Evolutionary conservation across 192 early-diverging fungal genomes (phyloP).

Genomic region (Linnemannia schmuckeri): DNA sequence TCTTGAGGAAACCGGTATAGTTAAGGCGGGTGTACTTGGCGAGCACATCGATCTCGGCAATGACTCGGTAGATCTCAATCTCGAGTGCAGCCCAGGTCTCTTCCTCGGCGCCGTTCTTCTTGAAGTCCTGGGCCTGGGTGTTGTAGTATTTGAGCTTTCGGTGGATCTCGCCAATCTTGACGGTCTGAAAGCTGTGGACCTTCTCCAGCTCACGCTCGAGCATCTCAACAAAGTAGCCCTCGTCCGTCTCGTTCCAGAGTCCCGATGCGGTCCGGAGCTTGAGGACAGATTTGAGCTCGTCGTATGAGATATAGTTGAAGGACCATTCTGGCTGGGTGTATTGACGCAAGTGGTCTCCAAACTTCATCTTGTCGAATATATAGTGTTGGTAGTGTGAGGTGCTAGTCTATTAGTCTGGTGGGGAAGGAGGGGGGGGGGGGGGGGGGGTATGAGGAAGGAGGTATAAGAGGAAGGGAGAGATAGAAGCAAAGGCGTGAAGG

Average conservation of each 20-base stretch:
- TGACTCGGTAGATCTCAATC: conserved; percentile 78
- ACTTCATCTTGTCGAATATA: conserved; percentile 28
- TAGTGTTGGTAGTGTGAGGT: not conserved
- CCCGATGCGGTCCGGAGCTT: conserved; percentile 18
- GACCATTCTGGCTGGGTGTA: conserved; percentile 48
- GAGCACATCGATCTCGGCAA: conserved; percentile 82
- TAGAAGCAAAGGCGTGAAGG: too few relatives aligned
- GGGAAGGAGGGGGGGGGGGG: not conserved
- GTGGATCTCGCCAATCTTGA: conserved; percentile 41
- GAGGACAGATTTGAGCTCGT: conserved; percentile 42
- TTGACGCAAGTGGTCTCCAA: conserved; percentile 30
- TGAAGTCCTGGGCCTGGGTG: conserved; percentile 76
- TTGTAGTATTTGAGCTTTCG: conserved; percentile 40
- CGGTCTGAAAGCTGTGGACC: conserved; percentile 58
- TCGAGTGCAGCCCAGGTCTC: conserved; percentile 80
- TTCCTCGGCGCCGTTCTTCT: conserved; percentile 80
- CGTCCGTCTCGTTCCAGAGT: conserved; percentile 38
- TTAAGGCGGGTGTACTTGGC: conserved; percentile 84
- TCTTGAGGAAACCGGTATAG: conserved; percentile 91
- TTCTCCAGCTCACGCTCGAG: conserved; percentile 94
- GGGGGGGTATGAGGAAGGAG: not conserved
- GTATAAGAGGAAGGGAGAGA: not conserved
- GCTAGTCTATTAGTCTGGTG: not conserved
- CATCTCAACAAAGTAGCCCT: conserved; percentile 78
- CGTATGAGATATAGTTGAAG: conserved; percentile 47